Conservation (phyloP, 140 eudicot species). For the Senecio squalidus region DNA sequence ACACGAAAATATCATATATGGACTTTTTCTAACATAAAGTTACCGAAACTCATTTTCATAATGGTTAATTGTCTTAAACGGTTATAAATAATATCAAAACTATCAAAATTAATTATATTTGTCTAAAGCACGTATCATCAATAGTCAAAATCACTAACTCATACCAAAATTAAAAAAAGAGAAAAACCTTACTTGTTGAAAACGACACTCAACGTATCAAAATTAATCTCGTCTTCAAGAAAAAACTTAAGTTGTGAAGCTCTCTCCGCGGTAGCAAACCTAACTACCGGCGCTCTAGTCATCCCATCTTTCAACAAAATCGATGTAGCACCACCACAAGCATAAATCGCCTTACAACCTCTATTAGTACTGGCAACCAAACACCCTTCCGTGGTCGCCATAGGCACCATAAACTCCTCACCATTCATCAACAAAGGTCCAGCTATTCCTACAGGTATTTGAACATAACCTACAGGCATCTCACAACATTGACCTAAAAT, state of each 20-base stretch:
- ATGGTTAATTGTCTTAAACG: background rate
- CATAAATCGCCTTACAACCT: constrained; percentile 52
- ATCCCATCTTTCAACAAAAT: constrained; percentile 56
- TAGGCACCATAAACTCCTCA: constrained; percentile 47
- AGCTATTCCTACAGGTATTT: constrained; percentile 65
- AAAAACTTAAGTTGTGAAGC: constrained; percentile 65
- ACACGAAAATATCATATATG: background rate
- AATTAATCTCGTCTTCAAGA: constrained; percentile 48
- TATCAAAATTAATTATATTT: background rate
- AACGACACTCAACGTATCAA: constrained; percentile 52
- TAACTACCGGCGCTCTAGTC: constrained; percentile 80
- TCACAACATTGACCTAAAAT: constrained; percentile 72
- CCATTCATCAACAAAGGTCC: constrained; percentile 59
- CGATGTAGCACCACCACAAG: constrained; percentile 48
- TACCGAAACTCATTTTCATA: background rate
- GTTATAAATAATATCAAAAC: too few species aligned
- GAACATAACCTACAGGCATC: constrained; percentile 71
- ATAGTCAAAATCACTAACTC: background rate
- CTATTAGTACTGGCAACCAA: constrained; percentile 57
- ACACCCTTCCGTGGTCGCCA: constrained; percentile 65
- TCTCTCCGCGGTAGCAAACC: constrained; percentile 67
- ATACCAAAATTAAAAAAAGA: background rate
- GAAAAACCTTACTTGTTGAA: constrained; percentile 45
- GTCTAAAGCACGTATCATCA: too few species aligned
- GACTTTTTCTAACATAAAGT: background rate